Conservation (phyloP, 2,329 filamentous ascomycete species). For the Domatiomyces catenatus region DNA sequence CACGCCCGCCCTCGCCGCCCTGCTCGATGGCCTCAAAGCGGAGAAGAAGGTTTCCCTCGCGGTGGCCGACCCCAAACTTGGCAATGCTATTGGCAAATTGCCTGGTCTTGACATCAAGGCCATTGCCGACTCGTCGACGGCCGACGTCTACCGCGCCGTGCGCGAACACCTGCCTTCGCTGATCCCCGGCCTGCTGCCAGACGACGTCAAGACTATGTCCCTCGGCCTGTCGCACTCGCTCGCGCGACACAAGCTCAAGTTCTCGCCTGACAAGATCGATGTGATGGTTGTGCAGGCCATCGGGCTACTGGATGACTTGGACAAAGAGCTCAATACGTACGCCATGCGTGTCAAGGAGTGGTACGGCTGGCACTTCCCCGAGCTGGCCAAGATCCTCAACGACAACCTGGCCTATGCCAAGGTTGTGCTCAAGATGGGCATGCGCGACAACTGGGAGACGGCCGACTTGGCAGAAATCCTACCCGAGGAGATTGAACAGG, state of each 20-base stretch:
- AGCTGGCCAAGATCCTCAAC: slow-evolving; percentile 91
- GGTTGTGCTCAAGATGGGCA: slow-evolving; percentile 76
- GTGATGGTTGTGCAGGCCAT: slow-evolving; percentile 99
- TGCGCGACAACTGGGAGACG: slow-evolving; percentile 62
- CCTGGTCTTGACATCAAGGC: slow-evolving; percentile 73
- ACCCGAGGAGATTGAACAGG: slow-evolving; percentile 83
- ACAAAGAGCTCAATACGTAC: slow-evolving; percentile 98
- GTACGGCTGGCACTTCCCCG: slow-evolving; percentile 99
- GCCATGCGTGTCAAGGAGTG: slow-evolving; percentile 99
- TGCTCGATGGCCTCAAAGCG: slow-evolving; percentile 82
- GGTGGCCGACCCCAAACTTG: slow-evolving; percentile 84
- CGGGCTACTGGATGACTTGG: slow-evolving; percentile 80
- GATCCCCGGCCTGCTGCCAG: slow-evolving; percentile 70
- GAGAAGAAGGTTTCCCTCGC: slow-evolving; percentile 95
- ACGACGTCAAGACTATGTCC: slow-evolving; percentile 85
- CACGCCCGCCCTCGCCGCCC: slow-evolving; percentile 63
- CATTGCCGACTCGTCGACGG: slow-evolving; percentile 65
- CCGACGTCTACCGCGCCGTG: slow-evolving; percentile 87
- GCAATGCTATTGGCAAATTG: slow-evolving; percentile 80
- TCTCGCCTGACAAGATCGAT: slow-evolving; percentile 95
- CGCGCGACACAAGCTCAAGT: slow-evolving; percentile 95
- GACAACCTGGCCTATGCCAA: slow-evolving; percentile 91
- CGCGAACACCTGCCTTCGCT: slow-evolving; percentile 79
- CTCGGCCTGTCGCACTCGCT: slow-evolving; percentile 94
- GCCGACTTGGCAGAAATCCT: slow-evolving; percentile 78